Evolutionary conservation across 1,284 basidiomycete species (phyloP), one percentile per base, ranked within the genome.

Genomic region (Trichosporon faecale): DNA sequence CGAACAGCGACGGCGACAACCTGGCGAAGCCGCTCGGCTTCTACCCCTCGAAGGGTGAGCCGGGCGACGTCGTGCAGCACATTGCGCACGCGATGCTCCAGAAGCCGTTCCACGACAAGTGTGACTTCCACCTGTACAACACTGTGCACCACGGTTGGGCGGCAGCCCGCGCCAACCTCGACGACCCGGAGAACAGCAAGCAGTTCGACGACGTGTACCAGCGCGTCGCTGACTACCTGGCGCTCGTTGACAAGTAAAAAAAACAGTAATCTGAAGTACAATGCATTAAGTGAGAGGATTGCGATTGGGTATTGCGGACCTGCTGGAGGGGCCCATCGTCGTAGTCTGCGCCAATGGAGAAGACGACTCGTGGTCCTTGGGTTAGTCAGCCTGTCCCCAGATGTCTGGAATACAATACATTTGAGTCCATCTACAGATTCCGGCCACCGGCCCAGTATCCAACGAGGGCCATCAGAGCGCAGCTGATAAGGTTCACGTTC

Each of bases 71-170:
- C 1, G 75, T 80, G 8, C 64, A 75, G 46, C 66, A 75, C 67
- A 80, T 82, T 64, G 35, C 55, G 8, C 52, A 69, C 16, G 72
- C 68, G 8, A 68, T 77, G 25, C 66, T 76, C 63, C 64, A 61
- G 40, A 80, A 80, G 68, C 64, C 72, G 18, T 78, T 76, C 65
- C 73, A 67, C 0, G 61, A 73, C 12, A 68, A 73, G 44, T 74
- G 71, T 44, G 77, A 78, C 46, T 78, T 70, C 66, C 76, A 79
- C 61, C 70, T 77, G 3, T 82, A 80, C 67, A 73, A 77, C 69
- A 80, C 79, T n/a, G 80, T 82, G 78, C 88, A 88, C 82, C 90
- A 91, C 77, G 90, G 90, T 49, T 91, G 89, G 86, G 90, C 90
- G 4, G 90, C 89, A 8, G 90, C 90, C 2, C 86, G 90, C 64